Base-by-base conservation (phyloP, 1,139 yeast genomes). In the Citeromyces siamensis region DNA sequence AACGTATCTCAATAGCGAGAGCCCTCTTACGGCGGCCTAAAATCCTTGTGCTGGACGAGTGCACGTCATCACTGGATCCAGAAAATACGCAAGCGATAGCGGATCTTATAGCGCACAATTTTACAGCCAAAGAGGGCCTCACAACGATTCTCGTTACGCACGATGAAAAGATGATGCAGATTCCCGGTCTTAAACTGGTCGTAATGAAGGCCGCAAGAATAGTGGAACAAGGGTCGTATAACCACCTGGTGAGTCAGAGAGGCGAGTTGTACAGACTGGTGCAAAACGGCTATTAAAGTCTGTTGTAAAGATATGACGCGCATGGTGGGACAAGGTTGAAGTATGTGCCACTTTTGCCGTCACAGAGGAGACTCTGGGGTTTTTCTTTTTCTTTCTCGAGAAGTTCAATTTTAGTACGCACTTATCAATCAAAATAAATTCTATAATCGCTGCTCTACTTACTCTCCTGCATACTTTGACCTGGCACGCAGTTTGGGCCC, bases 11-110 rank as follows among this genome's bases (percentile, higher is more conserved):
- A 0, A 74, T 84, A 42, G 88, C 84, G 0, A 67, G 95, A 42
- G 86, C 93, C 1, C 44, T 84, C 16, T 45, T 83, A 3, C 58
- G 85, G 36, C 60, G 64, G 35, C 86, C 94, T 0, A 64, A 65
- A 35, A 55, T 84, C 5, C 56, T 83, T 39, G 62, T 84, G 2
- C 56, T 84, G 37, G 95, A 84, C 55, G 95, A 84, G 50, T 79
- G 85, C 42, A 82, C 94, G 0, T 74, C 94, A 2, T 81, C 85
- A 3, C 58, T 84, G 40, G 95, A 84, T 51, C 65, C 78, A 0
- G 67, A 63, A 22, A 76, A 71, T 44, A 50, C 72, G 2, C 42
- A 46, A 12, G 46, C 50, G 5, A 60, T 76, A n/a, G 51, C 65
- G 6, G 50, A 59, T 1, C 47, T 76, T 35, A 58, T 81, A 2